A percentile compares a stretch with the other conserved stretches of the same genome.
These are phyloP conservation scores for Amauroascus verrucosus DNA, from an alignment of 2,329 filamentous ascomycete species.

Conservation along the genomic window DNA sequence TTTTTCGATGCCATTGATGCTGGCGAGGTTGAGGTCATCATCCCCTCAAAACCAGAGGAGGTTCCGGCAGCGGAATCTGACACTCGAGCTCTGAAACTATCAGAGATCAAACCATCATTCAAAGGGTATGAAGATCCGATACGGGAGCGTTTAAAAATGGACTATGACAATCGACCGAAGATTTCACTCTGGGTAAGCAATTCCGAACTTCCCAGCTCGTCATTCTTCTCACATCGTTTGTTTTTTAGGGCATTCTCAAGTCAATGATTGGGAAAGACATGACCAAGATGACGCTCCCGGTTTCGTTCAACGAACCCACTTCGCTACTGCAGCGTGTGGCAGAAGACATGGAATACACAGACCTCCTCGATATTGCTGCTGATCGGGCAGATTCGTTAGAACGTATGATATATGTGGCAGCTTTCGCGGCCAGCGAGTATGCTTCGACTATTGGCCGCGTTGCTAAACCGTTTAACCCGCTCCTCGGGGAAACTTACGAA, in stretches of 20 bases:
- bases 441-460: conserved; percentile 94
- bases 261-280: conserved; percentile 99
- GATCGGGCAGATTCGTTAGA: conserved; percentile 80
- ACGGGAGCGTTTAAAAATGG: conserved; percentile 69
- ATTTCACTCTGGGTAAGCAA: conserved; percentile 83
- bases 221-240: conserved; percentile 5
- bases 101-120: conserved; percentile 68
- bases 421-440: conserved; percentile 93
- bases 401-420: conserved; percentile 85
- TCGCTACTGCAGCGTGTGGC: conserved; percentile 88
- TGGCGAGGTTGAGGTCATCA: conserved; percentile 57
- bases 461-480: conserved; percentile 94
- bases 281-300: conserved; percentile 98
- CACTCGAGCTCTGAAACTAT: conserved; percentile 39
- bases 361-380: conserved; percentile 79
- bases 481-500: conserved; percentile 93
- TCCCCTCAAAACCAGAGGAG: conserved; percentile 37
- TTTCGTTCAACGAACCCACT: conserved; percentile 97
- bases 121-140: conserved; percentile 85
- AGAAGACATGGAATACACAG: conserved; percentile 96
- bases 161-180: conserved; percentile 84
- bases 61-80: conserved; percentile 37
- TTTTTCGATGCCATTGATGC: conserved; percentile 97
- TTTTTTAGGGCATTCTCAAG: conserved; percentile 75
- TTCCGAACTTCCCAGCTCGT: background rate